Percentiles rank a stretch among this genome's conserved stretches.
These are phyloP conservation scores for Cryptococcus floricola DNA, from an alignment of 1,284 basidiomycete species.

Conservation along the genomic window DNA sequence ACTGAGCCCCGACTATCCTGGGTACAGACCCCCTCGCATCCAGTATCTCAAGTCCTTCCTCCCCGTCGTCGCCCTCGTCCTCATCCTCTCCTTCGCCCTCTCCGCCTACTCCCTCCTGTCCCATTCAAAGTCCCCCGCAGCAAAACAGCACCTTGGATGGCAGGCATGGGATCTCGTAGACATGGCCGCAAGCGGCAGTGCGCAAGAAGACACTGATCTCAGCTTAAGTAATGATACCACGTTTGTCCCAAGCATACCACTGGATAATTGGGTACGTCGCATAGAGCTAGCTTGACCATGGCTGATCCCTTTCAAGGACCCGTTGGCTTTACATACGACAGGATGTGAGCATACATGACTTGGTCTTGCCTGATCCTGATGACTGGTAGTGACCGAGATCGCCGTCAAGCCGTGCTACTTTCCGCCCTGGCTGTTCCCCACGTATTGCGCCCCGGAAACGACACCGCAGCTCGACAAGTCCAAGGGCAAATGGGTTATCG, in stretches of 20 bases:
- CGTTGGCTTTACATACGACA: conserved; percentile 72
- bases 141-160: conserved; percentile 74
- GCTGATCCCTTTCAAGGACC: conserved; percentile 44
- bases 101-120: conserved; percentile 31
- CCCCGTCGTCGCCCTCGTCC: conserved; percentile 57
- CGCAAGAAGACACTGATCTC: conserved; percentile 40
- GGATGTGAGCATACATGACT: conserved; percentile 54
- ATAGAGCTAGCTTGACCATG: neutral
- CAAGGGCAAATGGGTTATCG: conserved; percentile 82
- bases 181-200: neutral
- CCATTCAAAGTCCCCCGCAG: conserved; percentile 63
- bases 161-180: conserved; percentile 76
- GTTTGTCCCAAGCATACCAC: conserved; percentile 63
- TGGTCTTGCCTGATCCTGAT: neutral
- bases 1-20: conserved; percentile 21
- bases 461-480: conserved; percentile 69
- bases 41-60: conserved; percentile 30
- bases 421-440: conserved; percentile 56
- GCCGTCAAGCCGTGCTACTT: conserved; percentile 66
- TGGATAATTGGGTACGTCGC: conserved; percentile 65
- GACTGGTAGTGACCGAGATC: conserved; percentile 64
- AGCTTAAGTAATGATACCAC: conserved; percentile 37
- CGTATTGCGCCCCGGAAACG: conserved; percentile 64
- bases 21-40: conserved; percentile 26
- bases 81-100: conserved; percentile 66